Evolutionary conservation across 2,329 filamentous ascomycete genomes (phyloP).

Genomic region (Talaromyces albobiverticillius): DNA sequence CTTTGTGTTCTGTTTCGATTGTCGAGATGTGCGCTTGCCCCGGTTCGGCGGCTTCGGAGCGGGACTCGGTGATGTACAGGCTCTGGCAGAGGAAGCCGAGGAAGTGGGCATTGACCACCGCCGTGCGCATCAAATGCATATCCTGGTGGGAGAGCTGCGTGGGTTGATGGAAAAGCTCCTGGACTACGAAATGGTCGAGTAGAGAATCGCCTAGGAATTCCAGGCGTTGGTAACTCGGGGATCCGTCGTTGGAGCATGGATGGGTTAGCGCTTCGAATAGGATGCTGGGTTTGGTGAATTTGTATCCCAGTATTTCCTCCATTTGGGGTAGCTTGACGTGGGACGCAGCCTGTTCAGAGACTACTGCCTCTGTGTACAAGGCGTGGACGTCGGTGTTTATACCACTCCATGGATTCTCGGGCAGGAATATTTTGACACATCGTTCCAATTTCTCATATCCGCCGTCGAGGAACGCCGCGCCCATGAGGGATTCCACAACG

Average conservation of each 20-base stretch:
- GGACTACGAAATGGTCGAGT: slow-evolving; percentile 73
- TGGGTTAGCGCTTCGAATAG: slow-evolving; percentile 81
- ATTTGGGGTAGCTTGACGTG: slow-evolving; percentile 46
- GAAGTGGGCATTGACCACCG: slow-evolving; percentile 76
- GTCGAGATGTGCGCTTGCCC: slow-evolving; percentile 25
- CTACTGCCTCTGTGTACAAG: slow-evolving; percentile 45
- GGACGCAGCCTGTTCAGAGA: slow-evolving; percentile 34
- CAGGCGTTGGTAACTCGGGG: slow-evolving; percentile 67
- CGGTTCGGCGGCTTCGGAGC: slow-evolving; percentile 15
- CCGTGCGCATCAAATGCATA: slow-evolving; percentile 76
- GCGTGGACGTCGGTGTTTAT: slow-evolving; percentile 40
- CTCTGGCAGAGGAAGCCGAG: slow-evolving; percentile 74
- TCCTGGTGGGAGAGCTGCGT: slow-evolving; percentile 49
- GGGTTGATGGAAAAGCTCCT: slow-evolving; percentile 51
- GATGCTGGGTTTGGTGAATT: slow-evolving; percentile 65
- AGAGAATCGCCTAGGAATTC: slow-evolving; percentile 88
- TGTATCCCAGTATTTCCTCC: slow-evolving; percentile 68
- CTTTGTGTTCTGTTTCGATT: slow-evolving; percentile 20
- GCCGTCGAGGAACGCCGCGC: slow-evolving; percentile 68
- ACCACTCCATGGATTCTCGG: slow-evolving; percentile 55
- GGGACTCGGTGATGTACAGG: slow-evolving; percentile 23
- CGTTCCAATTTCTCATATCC: slow-evolving; percentile 61
- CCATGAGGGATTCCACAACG: slow-evolving; percentile 81
- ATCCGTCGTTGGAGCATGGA: slow-evolving; percentile 56
- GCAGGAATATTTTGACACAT: slow-evolving; percentile 67